These are phyloP conservation scores for Clonostachys rhizophaga DNA, from an alignment of 2,329 filamentous ascomycete species.

Conservation along the genomic window DNA sequence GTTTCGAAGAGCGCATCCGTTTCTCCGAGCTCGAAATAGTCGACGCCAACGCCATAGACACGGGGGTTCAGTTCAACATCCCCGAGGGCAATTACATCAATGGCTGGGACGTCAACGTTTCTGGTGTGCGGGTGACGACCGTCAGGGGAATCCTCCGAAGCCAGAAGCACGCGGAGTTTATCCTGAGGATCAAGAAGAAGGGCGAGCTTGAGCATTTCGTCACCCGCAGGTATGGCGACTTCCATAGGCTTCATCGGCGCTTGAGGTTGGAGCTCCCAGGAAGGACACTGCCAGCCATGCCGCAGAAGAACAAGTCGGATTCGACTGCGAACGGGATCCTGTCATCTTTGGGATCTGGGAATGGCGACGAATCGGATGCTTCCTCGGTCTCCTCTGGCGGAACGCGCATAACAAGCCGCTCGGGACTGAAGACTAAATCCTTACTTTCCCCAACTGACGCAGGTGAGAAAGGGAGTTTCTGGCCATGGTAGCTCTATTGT, in stretches of 20 bases:
- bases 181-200: slow-evolving; percentile 78
- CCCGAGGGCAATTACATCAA: slow-evolving; percentile 92
- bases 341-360: slow-evolving; percentile 41
- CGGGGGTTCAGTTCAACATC: slow-evolving; percentile 78
- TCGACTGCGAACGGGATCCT: slow-evolving; percentile 59
- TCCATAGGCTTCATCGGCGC: slow-evolving; percentile 72
- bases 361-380: slow-evolving; percentile 65
- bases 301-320: slow-evolving; percentile 85
- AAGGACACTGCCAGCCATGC: slow-evolving; percentile 80
- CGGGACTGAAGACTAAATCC: neutral
- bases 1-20: slow-evolving; percentile 94
- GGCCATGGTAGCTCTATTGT: too few species aligned
- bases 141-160: slow-evolving; percentile 83
- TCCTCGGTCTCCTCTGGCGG: slow-evolving; percentile 80
- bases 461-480: too few species aligned
- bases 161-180: slow-evolving; percentile 91
- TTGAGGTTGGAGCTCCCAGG: slow-evolving; percentile 84
- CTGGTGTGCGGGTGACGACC: slow-evolving; percentile 75
- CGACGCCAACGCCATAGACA: slow-evolving; percentile 87
- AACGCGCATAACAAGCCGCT: slow-evolving; percentile 51
- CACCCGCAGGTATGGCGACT: slow-evolving; percentile 84
- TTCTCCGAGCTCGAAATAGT: slow-evolving; percentile 98
- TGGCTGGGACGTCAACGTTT: slow-evolving; percentile 95
- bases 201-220: slow-evolving; percentile 74
- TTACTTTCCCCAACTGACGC: slow-evolving; percentile 12